Percentiles rank a stretch among this genome's conserved stretches.
These are phyloP conservation scores for Camillea tinctor DNA, from an alignment of 2,329 filamentous ascomycete genomes.

Conservation along the genomic window DNA sequence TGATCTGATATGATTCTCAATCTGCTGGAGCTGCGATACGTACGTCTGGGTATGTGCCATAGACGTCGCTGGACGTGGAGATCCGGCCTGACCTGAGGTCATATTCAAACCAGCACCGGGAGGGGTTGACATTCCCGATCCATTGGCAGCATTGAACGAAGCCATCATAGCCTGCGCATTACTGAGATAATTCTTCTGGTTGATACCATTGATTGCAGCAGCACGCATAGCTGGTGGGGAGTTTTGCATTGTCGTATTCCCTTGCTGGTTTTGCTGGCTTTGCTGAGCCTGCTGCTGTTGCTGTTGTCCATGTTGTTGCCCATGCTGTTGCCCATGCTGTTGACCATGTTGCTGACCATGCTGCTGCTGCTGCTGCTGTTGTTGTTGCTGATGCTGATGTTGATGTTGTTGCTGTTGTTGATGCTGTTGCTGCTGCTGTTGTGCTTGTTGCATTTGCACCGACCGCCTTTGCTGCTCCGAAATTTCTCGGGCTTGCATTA, in stretches of 20 bases:
- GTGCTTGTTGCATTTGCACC: conserved; percentile 44
- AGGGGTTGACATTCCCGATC: conserved; percentile 43
- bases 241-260: conserved; percentile 32
- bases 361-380: conserved; percentile 26
- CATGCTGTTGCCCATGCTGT: conserved; percentile 28
- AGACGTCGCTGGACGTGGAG: conserved; percentile 41
- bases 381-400: conserved; percentile 30
- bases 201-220: conserved; percentile 42
- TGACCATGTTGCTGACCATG: conserved; percentile 26
- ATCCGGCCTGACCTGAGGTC: conserved; percentile 44
- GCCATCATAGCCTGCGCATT: conserved; percentile 55
- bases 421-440: conserved; percentile 38
- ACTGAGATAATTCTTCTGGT: conserved; percentile 52
- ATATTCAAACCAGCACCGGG: conserved; percentile 46
- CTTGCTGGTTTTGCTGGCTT: conserved; percentile 42
- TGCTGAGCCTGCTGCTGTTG: conserved; percentile 26
- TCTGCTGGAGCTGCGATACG: conserved; percentile 47
- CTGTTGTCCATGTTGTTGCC: conserved; percentile 26
- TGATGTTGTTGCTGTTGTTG: conserved; percentile 36
- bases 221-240: conserved; percentile 45
- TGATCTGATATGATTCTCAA: conserved; percentile 51
- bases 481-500: conserved; percentile 65
- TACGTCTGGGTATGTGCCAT: conserved; percentile 46
- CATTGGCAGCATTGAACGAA: conserved; percentile 45
- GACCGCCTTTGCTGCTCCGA: conserved; percentile 61